Base-by-base conservation (phyloP, 2,329 filamentous ascomycete genomes). In the Apiospora hydei region DNA sequence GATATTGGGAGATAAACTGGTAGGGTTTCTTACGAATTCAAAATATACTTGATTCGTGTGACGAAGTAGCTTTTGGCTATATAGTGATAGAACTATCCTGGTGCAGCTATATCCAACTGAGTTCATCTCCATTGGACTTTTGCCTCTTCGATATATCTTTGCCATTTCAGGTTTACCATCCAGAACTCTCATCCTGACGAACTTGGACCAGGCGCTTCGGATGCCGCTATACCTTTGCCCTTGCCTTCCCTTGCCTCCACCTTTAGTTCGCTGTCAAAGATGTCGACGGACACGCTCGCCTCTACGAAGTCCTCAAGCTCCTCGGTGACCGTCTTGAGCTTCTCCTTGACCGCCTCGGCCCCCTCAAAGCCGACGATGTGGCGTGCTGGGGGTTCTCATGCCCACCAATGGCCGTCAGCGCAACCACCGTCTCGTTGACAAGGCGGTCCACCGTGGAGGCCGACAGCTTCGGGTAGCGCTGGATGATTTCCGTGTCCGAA, bases 251-350 rank as follows among this genome's bases (percentile, higher is more conserved):
- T 84, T 3, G 86, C 88, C 78, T 89, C 88, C 2, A 82, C 82
- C 73, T 86, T 86, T 47, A 89, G 79, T 78, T 89, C 87, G 76
- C 84, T 88, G 57, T 90, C 88, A 73, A 89, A 89, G 41, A 94
- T 93, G 80, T 98, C 95, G 21, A 96, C 95, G 0, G 94, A 92
- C 75, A 93, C 87, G 78, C 95, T 98, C 38, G 95, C 92, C 77
- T 97, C 94, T 41, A 98, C 92, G 82, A 98, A 98, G 76, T 98
- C 96, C 81, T 98, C 96, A 71, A 98, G 84, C 84, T 98, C 96
- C 81, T 98, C 95, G 74, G 94, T 97, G 3, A 98, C 94, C 1
- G 95, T 98, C 85, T 97, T 98, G 71, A 99, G 85, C 84, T 98
- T 98, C 83, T 98, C 96, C 81, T 96, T 97, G 51, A 98, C 96